Evolutionary conservation across 768 basidiomycete genomes (phyloP), one percentile per base, ranked within the genome.

Genomic region (Saitozyma podzolica): DNA sequence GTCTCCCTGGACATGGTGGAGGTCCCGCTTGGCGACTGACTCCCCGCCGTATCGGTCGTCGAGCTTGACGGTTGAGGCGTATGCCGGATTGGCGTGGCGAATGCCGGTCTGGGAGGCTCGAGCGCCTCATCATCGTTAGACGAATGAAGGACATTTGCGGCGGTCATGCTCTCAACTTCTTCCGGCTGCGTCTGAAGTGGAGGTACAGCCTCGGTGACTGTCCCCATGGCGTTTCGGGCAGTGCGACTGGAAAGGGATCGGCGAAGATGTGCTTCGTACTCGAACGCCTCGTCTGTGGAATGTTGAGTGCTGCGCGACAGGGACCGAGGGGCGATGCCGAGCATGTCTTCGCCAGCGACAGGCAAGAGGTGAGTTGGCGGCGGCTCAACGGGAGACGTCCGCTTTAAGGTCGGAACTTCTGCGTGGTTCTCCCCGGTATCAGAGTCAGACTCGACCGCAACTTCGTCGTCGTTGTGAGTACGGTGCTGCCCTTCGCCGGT

Each of bases 221-320:
- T 51, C 17, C 49, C 47, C 40, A 14, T 16, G 29, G 29, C 39
- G 17, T 37, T 11, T 19, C 16, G 48, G 57, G 49, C 19, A 20
- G 37, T 40, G 56, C 56, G 45, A 47, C 11, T 47, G 45, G 73
- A 75, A 8, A 77, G 50, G 45, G 69, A 71, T 17, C 77, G 51
- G n/a, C 75, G 60, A 0, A 78, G 66, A 57, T 78, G 75, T 5
- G 62, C 54, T 40, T 75, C 75, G 54, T 78, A 78, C 50, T 78
- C 75, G 62, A 77, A 78, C 7, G 74, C 70, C 29, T 75, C 77
- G 29, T 58, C 69, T 2, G 59, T 58, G 2, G 77, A 78, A 2
- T 56, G 56, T 40, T 59, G 67, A 6, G 76, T 78, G 14, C 59
- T 66, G 5, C 75, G 57, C 1, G 77, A 78, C 0, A 52, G 55